Conservation (phyloP, 352 stramenopile genomes). For the Phytophthora nicotianae region DNA sequence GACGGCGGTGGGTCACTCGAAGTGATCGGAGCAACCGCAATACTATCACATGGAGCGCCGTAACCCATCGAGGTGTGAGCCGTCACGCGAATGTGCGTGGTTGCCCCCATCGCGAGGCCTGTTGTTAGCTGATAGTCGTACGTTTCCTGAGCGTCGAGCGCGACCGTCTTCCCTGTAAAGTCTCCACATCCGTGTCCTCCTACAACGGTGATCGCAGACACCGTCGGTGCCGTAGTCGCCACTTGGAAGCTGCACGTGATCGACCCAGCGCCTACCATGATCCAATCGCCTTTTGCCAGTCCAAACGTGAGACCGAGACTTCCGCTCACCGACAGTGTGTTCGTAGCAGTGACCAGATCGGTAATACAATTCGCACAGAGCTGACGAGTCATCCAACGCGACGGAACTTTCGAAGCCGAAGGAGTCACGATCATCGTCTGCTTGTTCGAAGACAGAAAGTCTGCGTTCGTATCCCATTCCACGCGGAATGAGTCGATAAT, state of each 20-base stretch:
- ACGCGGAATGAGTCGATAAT: conserved; percentile 88
- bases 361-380: conserved; percentile 67
- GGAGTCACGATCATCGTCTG: conserved; percentile 45
- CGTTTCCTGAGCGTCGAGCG: conserved; percentile 57
- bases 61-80: conserved; percentile 94
- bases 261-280: conserved; percentile 57
- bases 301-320: conserved; percentile 13
- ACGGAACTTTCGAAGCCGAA: conserved; percentile 32
- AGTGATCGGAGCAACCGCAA: conserved; percentile 84
- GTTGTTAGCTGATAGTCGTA: conserved; percentile 79
- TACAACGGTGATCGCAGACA: conserved; percentile 41
- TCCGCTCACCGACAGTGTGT: conserved; percentile 22
- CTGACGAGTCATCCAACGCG: conserved; percentile 37
- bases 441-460: conserved; percentile 60
- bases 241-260: conserved; percentile 65
- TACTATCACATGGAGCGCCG: conserved; percentile 63
- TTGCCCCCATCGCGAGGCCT: conserved; percentile 84
- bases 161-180: conserved; percentile 49
- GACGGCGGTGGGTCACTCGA: conserved; percentile 88
- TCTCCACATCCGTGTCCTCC: conserved; percentile 50
- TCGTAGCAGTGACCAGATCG: conserved; percentile 19
- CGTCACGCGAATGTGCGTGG: conserved; percentile 90
- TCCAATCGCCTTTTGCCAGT: conserved; percentile 39
- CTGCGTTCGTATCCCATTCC: conserved; percentile 86
- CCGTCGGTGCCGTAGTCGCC: conserved; percentile 18